Conservation (phyloP, 2,329 filamentous ascomycete genomes). For the Didymella sp. region DNA sequence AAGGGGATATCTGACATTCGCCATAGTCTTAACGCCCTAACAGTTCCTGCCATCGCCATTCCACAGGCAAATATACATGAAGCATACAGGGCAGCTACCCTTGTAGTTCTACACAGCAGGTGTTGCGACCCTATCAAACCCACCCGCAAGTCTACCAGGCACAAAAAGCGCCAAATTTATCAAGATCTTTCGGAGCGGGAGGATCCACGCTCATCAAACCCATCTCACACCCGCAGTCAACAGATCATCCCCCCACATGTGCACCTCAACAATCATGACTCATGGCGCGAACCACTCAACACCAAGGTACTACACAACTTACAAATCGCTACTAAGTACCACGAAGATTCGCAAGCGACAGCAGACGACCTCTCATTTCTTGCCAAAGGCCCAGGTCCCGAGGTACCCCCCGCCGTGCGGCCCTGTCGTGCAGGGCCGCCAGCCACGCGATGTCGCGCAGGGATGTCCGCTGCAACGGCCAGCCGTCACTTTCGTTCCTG, state of each 20-base stretch:
- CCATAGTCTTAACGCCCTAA: background rate
- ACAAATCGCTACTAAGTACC: background rate
- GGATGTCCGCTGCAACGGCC: slow-evolving; percentile 3
- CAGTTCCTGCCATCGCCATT: background rate
- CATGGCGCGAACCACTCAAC: slow-evolving; percentile 6
- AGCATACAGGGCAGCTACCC: background rate
- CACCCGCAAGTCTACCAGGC: background rate
- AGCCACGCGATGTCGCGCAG: slow-evolving; percentile 18
- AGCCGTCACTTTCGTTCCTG: slow-evolving; percentile 7
- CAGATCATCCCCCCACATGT: slow-evolving; percentile 8
- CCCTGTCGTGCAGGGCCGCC: background rate
- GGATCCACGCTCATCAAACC: background rate
- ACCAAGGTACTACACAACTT: background rate
- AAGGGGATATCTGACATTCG: background rate
- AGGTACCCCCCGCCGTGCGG: background rate
- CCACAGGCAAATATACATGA: background rate
- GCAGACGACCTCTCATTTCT: slow-evolving; percentile 5
- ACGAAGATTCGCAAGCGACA: background rate
- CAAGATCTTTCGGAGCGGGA: background rate
- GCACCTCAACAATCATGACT: slow-evolving; percentile 16
- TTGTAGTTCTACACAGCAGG: background rate
- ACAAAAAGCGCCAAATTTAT: background rate
- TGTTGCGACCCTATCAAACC: background rate
- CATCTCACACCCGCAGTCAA: background rate
- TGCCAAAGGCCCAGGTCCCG: background rate